Evolutionary conservation across 306 rosid species (phyloP).

Genomic region (Astragalus membranaceus): DNA sequence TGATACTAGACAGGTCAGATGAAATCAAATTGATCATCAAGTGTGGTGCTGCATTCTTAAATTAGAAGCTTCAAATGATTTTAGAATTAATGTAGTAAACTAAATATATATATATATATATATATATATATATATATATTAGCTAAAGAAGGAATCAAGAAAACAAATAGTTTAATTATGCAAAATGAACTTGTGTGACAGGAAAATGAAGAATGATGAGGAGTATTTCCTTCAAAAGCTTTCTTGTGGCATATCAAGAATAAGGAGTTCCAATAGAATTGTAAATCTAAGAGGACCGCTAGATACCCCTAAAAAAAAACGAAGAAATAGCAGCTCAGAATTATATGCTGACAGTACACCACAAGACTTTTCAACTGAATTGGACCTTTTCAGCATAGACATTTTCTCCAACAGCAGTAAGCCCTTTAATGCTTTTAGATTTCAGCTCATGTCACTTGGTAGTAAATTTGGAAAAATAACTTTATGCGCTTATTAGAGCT

Average conservation of each 20-base stretch:
- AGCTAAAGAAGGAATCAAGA: too few species aligned
- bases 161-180: too few species aligned
- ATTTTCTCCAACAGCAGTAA: slow-evolving; percentile 27
- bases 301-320: not conserved
- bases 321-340: slow-evolving; percentile 11
- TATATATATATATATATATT: too few species aligned
- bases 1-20: slow-evolving; percentile 73
- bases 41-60: too few species aligned
- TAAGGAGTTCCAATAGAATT: slow-evolving; percentile 39
- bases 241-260: slow-evolving; percentile 52
- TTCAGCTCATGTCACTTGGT: not conserved
- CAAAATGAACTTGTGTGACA: slow-evolving; percentile 17
- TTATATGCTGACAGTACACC: slow-evolving; percentile 47
- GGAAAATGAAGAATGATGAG: slow-evolving; percentile 66
- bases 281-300: slow-evolving; percentile 40
- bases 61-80: too few species aligned
- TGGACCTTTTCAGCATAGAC: slow-evolving; percentile 19
- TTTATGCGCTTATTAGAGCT: too few species aligned
- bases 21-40: not conserved
- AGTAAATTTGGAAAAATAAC: not conserved
- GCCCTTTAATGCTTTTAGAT: not conserved
- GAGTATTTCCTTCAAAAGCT: slow-evolving; percentile 44
- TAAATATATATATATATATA: too few species aligned
- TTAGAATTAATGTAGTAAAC: too few species aligned
- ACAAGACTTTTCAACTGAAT: slow-evolving; percentile 38